These are phyloP conservation scores for Asclepias syriaca DNA, from an alignment of 257 asterid species.

Conservation along the genomic window DNA sequence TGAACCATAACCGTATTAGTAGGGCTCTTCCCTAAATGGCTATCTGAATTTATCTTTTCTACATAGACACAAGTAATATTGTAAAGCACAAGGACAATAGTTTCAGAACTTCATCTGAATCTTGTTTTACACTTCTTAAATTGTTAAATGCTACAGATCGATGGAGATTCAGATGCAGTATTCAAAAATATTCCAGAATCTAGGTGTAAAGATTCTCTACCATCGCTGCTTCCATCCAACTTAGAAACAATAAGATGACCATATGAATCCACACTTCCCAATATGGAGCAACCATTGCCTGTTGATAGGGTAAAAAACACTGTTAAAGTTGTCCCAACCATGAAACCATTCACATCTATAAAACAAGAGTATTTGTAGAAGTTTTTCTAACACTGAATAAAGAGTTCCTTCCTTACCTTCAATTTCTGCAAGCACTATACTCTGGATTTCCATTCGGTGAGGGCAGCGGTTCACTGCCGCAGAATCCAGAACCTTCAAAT, in stretches of 20 bases:
- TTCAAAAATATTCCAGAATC: not conserved
- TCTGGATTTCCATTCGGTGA: constrained; percentile 83
- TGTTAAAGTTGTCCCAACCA: not conserved
- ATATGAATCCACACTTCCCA: constrained; percentile 90
- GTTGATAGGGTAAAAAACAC: constrained; percentile 15
- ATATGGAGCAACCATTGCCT: constrained; percentile 52
- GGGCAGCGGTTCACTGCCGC: constrained; percentile 69
- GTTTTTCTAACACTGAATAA: not conserved
- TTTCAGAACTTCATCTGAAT: not conserved
- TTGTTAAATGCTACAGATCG: too few species aligned
- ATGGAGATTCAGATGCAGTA: too few species aligned
- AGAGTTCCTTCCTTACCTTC: constrained; percentile 46
- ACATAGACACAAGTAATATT: not conserved
- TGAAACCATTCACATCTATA: not conserved
- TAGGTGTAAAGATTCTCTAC: constrained; percentile 23
- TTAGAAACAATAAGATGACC: constrained; percentile 87
- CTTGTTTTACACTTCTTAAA: not conserved
- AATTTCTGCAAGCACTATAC: constrained; percentile 60
- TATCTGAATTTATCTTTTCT: constrained; percentile 3
- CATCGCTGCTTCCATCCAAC: constrained; percentile 46
- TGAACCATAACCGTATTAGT: not conserved
- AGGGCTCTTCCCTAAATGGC: constrained; percentile 2
- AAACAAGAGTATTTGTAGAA: not conserved
- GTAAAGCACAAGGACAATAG: not conserved
- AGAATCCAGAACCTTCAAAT: constrained; percentile 64